Evolutionary conservation across 2,329 filamentous ascomycete species (phyloP), one percentile per base, ranked within the genome.

Genomic region (Botryotinia convoluta): DNA sequence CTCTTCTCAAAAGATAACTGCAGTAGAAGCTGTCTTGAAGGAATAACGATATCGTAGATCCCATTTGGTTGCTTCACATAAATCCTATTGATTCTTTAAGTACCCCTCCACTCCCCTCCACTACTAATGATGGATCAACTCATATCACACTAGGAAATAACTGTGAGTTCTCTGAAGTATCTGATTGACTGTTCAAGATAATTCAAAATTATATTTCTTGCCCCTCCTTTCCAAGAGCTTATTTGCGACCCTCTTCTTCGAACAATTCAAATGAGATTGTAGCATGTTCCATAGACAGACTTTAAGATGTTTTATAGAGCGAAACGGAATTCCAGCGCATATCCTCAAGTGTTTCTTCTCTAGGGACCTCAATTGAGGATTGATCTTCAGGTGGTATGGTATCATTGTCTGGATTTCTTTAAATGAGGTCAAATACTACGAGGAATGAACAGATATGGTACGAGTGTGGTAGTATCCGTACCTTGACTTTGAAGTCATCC

Each of bases 71-170:
- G 14, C 51, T 7, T 54, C 6, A 8, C 10, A 54, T 16, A 1
- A 8, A 29, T 16, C 2, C 51, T 7, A 29, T 29, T 29, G 5
- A 54, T 16, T 29, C 3, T 29, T 4, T n/a, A 54, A 16, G 18
- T 29, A 29, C 0, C 2, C 0, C 51, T n/a, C 51, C 4, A 29
- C 4, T n/a, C 12, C 0, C 12, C 48, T 16, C 26, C 12, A n/a
- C 5, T 54, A 20, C 39, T 22, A 22, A 10, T n/a, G n/a, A n/a
- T 3, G 1, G 2, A 51, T 54, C 6, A 16, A 16, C 12, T n/a
- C 9, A 16, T 29, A 54, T 7, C 8, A 12, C 3, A 54, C 51
- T 18, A 54, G 51, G 7, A 14, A 54, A 16, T 29, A 29, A 7
- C 2, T 3, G 1, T 54, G 12, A 16, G 1, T n/a, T 54, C 5